These are phyloP conservation scores for Penicillium verhagenii DNA, from an alignment of 495 filamentous ascomycete species.

Conservation along the genomic window DNA sequence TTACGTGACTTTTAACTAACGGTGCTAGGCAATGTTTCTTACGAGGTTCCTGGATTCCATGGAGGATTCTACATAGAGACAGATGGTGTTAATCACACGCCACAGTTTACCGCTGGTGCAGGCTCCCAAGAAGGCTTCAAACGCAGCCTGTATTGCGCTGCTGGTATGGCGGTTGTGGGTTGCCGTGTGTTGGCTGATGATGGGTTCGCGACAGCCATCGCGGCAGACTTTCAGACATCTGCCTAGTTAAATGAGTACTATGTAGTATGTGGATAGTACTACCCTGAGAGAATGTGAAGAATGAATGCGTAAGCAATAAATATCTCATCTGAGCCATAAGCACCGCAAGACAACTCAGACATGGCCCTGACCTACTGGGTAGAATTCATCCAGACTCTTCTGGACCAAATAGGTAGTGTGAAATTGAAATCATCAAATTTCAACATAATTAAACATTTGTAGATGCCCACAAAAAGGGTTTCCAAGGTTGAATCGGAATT, in stretches of 20 bases:
- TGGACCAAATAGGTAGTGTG: too few species aligned
- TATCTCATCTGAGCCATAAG: too few species aligned
- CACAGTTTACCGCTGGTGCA: conserved; percentile 51
- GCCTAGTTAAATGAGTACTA: neutral
- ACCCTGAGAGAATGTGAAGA: neutral
- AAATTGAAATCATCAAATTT: too few species aligned
- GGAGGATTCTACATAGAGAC: conserved; percentile 53
- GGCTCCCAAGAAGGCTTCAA: conserved; percentile 48
- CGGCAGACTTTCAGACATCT: conserved; percentile 33
- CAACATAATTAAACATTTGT: too few species aligned
- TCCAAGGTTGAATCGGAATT: too few species aligned
- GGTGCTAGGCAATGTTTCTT: conserved; percentile 54
- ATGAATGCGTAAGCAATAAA: too few species aligned
- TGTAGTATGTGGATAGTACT: neutral
- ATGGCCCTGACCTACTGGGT: too few species aligned
- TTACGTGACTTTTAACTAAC: neutral
- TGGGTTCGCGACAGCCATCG: conserved; percentile 39
- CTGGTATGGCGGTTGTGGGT: conserved; percentile 56
- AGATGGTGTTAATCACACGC: conserved; percentile 53
- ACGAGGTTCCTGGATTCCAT: conserved; percentile 57
- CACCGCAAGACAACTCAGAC: too few species aligned
- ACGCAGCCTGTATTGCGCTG: conserved; percentile 48
- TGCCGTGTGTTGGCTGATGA: conserved; percentile 49
- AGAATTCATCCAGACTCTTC: too few species aligned
- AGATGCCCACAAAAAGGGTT: too few species aligned